These are phyloP conservation scores for Pugionium dolabratum DNA, from an alignment of 345 rosid species.

Conservation along the genomic window DNA sequence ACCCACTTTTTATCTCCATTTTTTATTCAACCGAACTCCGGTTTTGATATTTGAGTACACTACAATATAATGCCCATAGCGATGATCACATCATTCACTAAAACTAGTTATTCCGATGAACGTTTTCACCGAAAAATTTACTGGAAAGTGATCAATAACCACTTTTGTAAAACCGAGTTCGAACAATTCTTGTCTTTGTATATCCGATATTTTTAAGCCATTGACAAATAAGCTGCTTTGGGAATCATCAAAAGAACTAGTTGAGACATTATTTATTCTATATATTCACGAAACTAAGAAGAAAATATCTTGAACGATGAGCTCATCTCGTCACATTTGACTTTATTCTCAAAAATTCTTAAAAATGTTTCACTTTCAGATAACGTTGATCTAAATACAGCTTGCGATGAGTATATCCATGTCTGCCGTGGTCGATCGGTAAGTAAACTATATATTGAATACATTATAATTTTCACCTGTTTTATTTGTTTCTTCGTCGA, in stretches of 20 bases:
- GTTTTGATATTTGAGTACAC: too few relatives aligned
- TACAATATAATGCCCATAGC: too few relatives aligned
- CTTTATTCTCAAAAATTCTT: constrained; percentile 16
- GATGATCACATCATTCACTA: too few relatives aligned
- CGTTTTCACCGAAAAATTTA: too few relatives aligned
- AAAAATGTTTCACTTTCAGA: constrained; percentile 23
- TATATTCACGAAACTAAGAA: not conserved
- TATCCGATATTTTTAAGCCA: not conserved
- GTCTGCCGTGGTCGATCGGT: constrained; percentile 12
- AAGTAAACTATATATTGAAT: constrained; percentile 13
- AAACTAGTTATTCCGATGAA: too few relatives aligned
- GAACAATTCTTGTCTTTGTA: constrained; percentile 14
- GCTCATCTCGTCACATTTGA: constrained; percentile 40
- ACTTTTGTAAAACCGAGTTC: too few relatives aligned
- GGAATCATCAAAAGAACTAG: constrained; percentile 28
- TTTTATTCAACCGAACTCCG: too few relatives aligned
- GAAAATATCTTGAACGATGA: constrained; percentile 5
- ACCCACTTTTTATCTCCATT: too few relatives aligned
- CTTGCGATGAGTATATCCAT: constrained; percentile 18
- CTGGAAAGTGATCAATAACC: too few relatives aligned
- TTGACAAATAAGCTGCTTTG: constrained; percentile 34
- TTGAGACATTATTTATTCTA: constrained; percentile 9
- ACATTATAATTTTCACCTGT: constrained; percentile 3
- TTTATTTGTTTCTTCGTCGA: constrained; percentile 18
- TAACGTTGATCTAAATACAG: constrained; percentile 32